Evolutionary conservation across 202 grass and related monocot species (phyloP), one percentile per base, ranked within the genome.

Genomic region (Eragrostis tef): DNA sequence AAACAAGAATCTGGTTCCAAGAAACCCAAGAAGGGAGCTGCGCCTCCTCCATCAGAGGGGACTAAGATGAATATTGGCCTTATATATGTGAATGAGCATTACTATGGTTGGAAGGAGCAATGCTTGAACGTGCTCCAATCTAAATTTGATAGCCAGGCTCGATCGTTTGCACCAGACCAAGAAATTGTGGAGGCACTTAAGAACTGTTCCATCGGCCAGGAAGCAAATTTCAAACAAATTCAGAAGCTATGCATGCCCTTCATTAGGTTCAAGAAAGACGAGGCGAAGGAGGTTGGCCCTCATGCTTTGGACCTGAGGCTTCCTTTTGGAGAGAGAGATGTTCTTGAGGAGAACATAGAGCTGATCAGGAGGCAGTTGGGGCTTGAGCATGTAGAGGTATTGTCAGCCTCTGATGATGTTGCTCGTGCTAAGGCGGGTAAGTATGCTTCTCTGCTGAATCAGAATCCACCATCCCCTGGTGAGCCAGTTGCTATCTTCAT

Each of bases 1-100:
- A 97, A 97, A 51, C 94, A 97, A 86, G 80, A 91, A 74, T 89
- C 87, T 34, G 89, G 91, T 71, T 80, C 87, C 12, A 97, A 97
- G 67, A 97, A 94, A 63, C 52, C 85, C 72, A 97, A 94, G 70
- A 92, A 97, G 65, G 91, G 87, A 68, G 79, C 58, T 73, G 67
- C 75, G 21, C 66, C 81, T 82, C 19, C 62, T 24, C 68, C 91
- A 2, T 60, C 83, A n/a, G 87, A 84, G 19, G 80, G 79, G 73
- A 91, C 80, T 53, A 97, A 94, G 80, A 71, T 89, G 12, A 89
- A 60, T 7, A 53, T 97, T 77, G 89, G 87, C 26, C 81, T 97
- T 17, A 83, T 97, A 89, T 94, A 89, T 64, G 89, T 92, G 22
- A 90, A 92, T 19, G 94, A 97, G 17, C 70, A 88, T 75, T 97